Evolutionary conservation across 1,284 basidiomycete species (phyloP), one percentile per base, ranked within the genome.

Genomic region (Cerioporus squamosus): DNA sequence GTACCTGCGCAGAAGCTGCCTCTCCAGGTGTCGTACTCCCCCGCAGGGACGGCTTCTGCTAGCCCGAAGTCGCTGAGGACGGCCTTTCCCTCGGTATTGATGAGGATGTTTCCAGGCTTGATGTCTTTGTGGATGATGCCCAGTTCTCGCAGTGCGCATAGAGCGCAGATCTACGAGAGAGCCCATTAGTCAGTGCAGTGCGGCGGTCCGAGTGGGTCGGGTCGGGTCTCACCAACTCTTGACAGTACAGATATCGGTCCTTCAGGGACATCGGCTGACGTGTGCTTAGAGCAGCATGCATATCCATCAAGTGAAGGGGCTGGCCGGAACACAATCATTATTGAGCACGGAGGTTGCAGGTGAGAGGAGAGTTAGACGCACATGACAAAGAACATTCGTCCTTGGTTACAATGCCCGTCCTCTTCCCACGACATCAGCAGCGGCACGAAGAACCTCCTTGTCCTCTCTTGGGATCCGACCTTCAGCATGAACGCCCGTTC

Each of bases 71-170:
- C 44, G 75, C 81, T 44, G 84, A 76, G 70, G 84, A 84, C 82
- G 45, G 85, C 79, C 69, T 84, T 83, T 8, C 85, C 85, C 0
- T 81, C 81, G 18, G 80, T 80, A 64, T 85, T 83, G 54, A 87
- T 77, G 55, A 87, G 75, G 61, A 87, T 84, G 72, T 87, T 87
- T 58, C 84, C 83, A 3, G 85, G 84, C 69, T 87, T 87, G 55
- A 87, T 75, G 66, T 87, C 85, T 2, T 60, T 56, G 51, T 70
- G 68, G 12, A 68, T 54, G 44, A 67, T 61, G 8, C 55, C 51
- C 2, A 44, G 79, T 2, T 31, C 29, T 6, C 58, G 60, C 1
- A 70, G 53, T 9, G 55, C 45, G 2, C 44, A 22, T 3, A 69
- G 26, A 2, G 62, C 65, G 20, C 51, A 20, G 6, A 68, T 55